phyloP scores from a whole-genome alignment of 2,329 filamentous ascomycete genomes.

The Didymosphaeria variabile region DNA sequence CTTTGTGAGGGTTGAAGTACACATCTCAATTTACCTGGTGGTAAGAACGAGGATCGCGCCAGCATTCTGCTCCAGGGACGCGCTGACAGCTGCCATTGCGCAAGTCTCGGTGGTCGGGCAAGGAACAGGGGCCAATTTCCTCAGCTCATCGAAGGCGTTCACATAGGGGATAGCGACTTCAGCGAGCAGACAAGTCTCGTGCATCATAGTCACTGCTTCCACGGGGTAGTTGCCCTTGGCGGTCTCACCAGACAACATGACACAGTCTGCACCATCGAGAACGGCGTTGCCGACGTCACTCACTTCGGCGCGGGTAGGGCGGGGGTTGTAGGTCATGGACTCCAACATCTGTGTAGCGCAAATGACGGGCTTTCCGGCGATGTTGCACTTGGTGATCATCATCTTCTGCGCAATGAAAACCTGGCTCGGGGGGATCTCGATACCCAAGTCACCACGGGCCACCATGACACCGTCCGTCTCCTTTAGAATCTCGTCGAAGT shows the following conservation, averaged over 20 bases:
- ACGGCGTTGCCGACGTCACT: slow-evolving; percentile 98
- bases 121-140: slow-evolving; percentile 81
- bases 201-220: slow-evolving; percentile 96
- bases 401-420: slow-evolving; percentile 99
- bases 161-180: slow-evolving; percentile 98
- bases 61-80: slow-evolving; percentile 94
- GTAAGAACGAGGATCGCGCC: slow-evolving; percentile 96
- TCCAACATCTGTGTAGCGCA: slow-evolving; percentile 99
- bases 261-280: slow-evolving; percentile 96
- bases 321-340: slow-evolving; percentile 99
- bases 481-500: slow-evolving; percentile 95
- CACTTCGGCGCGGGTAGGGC: slow-evolving; percentile 96
- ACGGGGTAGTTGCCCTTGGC: slow-evolving; percentile 96
- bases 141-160: slow-evolving; percentile 94
- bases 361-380: slow-evolving; percentile 97
- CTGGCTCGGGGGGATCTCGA: slow-evolving; percentile 97
- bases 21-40: slow-evolving; percentile 69
- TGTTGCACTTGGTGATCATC: slow-evolving; percentile 99
- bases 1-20: slow-evolving; percentile 9
- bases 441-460: slow-evolving; percentile 96
- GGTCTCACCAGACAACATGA: slow-evolving; percentile 99
- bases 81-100: slow-evolving; percentile 95
- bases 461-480: slow-evolving; percentile 99
- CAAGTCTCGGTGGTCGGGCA: slow-evolving; percentile 91
- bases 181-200: slow-evolving; percentile 94